Percentiles rank a stretch among this genome's conserved stretches.
Conservation (phyloP, 1,284 basidiomycete genomes). For the Rhizoctonia solani region DNA sequence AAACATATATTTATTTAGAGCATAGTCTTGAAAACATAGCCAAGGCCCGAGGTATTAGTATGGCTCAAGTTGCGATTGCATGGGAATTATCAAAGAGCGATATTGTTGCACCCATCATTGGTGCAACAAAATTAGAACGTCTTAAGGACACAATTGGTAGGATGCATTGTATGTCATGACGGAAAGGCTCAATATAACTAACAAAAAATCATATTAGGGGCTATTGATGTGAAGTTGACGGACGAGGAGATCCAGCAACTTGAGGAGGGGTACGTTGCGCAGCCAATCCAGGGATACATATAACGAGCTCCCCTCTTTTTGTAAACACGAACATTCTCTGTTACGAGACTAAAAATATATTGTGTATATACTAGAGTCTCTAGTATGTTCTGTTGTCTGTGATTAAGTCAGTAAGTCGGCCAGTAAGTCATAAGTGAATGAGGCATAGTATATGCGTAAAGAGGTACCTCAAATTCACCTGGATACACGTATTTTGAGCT, state of each 20-base stretch:
- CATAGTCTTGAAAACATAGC: conserved; percentile 39
- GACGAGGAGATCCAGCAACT: not conserved
- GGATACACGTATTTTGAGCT: no score
- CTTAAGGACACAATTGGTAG: conserved; percentile 7
- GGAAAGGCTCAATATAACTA: not conserved
- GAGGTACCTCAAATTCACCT: no score
- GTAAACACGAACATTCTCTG: no score
- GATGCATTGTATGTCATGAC: not conserved
- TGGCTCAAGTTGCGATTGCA: conserved; percentile 16
- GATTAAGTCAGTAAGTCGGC: no score
- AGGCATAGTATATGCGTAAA: no score
- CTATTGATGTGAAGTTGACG: not conserved
- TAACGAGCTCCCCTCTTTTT: no score
- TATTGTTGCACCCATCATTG: conserved; percentile 34
- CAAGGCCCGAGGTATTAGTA: conserved; percentile 40
- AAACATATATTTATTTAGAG: not conserved
- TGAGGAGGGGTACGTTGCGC: not conserved
- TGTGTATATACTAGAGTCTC: no score
- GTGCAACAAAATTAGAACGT: conserved; percentile 3
- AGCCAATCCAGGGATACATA: not conserved
- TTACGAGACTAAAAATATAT: no score
- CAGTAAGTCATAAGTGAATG: no score
- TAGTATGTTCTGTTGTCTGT: no score
- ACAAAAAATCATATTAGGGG: not conserved
- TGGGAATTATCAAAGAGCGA: conserved; percentile 30